Percentiles rank a stretch among this genome's conserved stretches.
phyloP scores from a whole-genome alignment of 192 early-diverging fungal genomes.

The Phycomyces nitens region DNA sequence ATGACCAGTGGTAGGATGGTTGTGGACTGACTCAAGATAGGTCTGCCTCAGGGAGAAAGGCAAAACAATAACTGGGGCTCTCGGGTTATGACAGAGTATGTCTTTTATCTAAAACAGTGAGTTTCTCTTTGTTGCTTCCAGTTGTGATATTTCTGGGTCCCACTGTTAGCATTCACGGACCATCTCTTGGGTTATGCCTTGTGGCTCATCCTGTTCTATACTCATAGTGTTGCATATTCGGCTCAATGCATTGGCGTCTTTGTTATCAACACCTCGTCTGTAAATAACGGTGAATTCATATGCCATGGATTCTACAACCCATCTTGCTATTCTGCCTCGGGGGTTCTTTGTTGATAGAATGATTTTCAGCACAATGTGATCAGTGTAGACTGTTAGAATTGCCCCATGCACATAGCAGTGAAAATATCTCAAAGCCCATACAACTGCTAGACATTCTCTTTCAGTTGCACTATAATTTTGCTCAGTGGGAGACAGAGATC shows the following conservation, averaged over 20 bases:
- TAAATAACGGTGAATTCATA: constrained; percentile 3
- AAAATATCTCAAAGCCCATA: constrained; percentile 20
- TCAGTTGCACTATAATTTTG: constrained; percentile 34
- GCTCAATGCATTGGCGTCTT: constrained; percentile 4
- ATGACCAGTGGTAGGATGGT: too few relatives aligned
- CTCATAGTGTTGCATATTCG: neutral
- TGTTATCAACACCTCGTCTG: neutral
- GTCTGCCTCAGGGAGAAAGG: too few relatives aligned
- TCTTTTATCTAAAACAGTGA: too few relatives aligned
- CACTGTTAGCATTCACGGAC: neutral
- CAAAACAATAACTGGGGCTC: too few relatives aligned
- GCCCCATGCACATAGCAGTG: constrained; percentile 28
- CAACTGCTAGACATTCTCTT: constrained; percentile 35
- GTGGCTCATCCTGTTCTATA: neutral
- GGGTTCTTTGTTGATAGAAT: constrained; percentile 21
- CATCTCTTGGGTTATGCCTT: neutral
- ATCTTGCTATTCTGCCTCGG: constrained; percentile 34
- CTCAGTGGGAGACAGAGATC: constrained; percentile 16
- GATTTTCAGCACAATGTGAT: constrained; percentile 35
- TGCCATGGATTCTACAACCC: constrained; percentile 8
- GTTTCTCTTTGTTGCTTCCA: too few relatives aligned
- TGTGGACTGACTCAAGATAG: too few relatives aligned
- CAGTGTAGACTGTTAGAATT: constrained; percentile 13
- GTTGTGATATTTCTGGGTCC: too few relatives aligned
- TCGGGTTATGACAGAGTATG: too few relatives aligned